Evolutionary conservation across 164 flowering plant genomes (phyloP), one percentile per base, ranked within the genome.

Genomic region (Euptelea pleiosperma): DNA sequence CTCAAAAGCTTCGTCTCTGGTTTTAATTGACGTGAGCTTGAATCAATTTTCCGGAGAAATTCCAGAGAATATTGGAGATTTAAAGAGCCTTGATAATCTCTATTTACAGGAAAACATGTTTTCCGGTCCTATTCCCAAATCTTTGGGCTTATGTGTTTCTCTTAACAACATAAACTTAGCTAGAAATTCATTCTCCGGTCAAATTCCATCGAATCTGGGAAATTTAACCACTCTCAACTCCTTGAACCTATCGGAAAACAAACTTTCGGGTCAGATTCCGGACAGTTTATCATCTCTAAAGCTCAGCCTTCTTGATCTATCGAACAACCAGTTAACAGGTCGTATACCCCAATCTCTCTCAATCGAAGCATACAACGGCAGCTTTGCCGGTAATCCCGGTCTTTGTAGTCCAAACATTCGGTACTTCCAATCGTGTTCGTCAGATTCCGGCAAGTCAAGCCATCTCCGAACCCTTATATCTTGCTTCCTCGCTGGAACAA

Each of bases 271-370:
- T 0, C 19, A 52, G 19, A 86, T 91, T 53, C 94, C 96, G 30
- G 45, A 30, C 7, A 78, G 73, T 39, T 58, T 89, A 31, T 75
- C 91, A 0, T 70, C 79, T 22, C 55, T 83, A 25, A 77, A 60
- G 42, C 76, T 91, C 3, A 88, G 84, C 66, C 70, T 81, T 15
- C 81, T 91, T 9, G 96, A 91, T 58, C 69, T 91, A 0, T 84
- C 96, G 9, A n/a, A 74, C 64, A 91, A 91, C 62, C 26, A 33
- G 6, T 57, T 91, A 37, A 60, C 70, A 0, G 96, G 96, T 8
- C 68, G 10, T 0, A 70, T 91, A n/a, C 96, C 93, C 2, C 64
- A 62, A 0, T 31, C 86, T 37, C 77, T 86, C 5, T 68, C 80
- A 0, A 69, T 58, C 3, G 66, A 68, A 18, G 87, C 86, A 3